These are phyloP conservation scores for Spizellomyces sp. DNA, from an alignment of 192 early-diverging fungal species.

Conservation along the genomic window DNA sequence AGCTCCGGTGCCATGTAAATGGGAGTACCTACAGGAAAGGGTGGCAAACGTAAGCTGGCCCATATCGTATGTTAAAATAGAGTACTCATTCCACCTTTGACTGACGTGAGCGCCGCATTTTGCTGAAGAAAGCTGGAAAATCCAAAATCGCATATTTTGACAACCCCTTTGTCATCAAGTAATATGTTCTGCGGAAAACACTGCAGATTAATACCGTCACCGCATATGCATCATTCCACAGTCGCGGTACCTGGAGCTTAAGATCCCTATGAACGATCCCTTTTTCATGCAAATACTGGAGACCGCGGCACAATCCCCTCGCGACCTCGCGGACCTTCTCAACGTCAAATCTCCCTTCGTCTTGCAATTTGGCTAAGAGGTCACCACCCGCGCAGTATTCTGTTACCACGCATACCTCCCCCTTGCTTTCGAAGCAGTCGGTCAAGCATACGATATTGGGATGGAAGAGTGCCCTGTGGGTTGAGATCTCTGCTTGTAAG, in stretches of 20 bases:
- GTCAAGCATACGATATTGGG: conserved; percentile 35
- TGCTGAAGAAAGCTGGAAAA: conserved; percentile 28
- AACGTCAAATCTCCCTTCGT: conserved; percentile 25
- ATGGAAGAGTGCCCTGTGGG: conserved; percentile 27
- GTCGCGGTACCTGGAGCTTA: conserved; percentile 18
- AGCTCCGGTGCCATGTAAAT: conserved; percentile 48
- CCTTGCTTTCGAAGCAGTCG: conserved; percentile 27
- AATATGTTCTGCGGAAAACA: conserved; percentile 36
- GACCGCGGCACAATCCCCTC: conserved; percentile 2
- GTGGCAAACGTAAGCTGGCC: too few species aligned
- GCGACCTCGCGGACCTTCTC: conserved; percentile 23
- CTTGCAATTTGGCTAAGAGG: conserved; percentile 27
- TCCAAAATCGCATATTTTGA: conserved; percentile 46
- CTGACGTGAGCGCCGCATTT: conserved; percentile 25
- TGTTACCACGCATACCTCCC: conserved; percentile 38
- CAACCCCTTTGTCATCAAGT: conserved; percentile 13
- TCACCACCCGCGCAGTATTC: conserved; percentile 37
- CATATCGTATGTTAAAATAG: too few species aligned
- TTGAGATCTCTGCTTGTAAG: conserved; percentile 34
- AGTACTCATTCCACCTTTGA: conserved; percentile 22
- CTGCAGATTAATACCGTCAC: too few species aligned
- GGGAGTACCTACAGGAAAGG: conserved; percentile 25
- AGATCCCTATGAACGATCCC: conserved; percentile 46
- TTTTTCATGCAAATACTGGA: conserved; percentile 32
- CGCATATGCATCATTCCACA: too few species aligned